A percentile compares a stretch with the other conserved stretches of the same genome.
phyloP scores from a whole-genome alignment of 2,329 filamentous ascomycete genomes.

The Neonectria hederae region DNA sequence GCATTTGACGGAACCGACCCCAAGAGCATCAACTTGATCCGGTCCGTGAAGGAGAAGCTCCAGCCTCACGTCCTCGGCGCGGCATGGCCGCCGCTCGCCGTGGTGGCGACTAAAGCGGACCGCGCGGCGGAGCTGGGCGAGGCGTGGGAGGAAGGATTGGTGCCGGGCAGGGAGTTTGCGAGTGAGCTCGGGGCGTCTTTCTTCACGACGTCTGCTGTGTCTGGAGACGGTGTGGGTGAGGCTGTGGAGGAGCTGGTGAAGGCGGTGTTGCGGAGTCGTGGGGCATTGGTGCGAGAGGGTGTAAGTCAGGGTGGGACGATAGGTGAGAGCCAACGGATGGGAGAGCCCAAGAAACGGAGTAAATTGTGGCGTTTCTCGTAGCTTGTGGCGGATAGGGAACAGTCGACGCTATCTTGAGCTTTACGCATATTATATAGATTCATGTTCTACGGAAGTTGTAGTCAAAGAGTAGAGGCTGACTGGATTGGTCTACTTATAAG shows the following conservation, averaged over 20 bases:
- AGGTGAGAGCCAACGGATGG: not conserved
- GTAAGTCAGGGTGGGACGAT: not conserved
- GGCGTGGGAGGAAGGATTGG: conserved; percentile 27
- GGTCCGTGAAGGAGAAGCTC: conserved; percentile 5
- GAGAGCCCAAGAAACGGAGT: not conserved
- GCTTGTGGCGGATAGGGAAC: not conserved
- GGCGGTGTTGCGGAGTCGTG: conserved; percentile 25
- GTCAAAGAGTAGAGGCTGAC: too few relatives aligned
- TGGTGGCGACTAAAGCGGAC: conserved; percentile 32
- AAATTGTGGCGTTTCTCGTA: not conserved
- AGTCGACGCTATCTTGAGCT: not conserved
- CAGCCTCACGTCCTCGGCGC: not conserved
- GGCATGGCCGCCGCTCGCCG: conserved; percentile 20
- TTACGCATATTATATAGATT: not conserved
- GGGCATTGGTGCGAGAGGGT: conserved; percentile 12
- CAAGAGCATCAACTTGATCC: conserved; percentile 25
- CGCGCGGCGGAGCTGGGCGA: conserved; percentile 23
- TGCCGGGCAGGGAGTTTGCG: conserved; percentile 28
- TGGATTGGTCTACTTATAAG: too few relatives aligned
- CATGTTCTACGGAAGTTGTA: too few relatives aligned
- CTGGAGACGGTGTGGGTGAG: conserved; percentile 34
- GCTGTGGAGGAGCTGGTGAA: conserved; percentile 32
- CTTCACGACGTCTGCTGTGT: conserved; percentile 30
- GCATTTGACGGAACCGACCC: conserved; percentile 27
- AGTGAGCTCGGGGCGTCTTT: conserved; percentile 26